phyloP scores from a whole-genome alignment of 805 yeast species.

The Kuraishia borneana region DNA sequence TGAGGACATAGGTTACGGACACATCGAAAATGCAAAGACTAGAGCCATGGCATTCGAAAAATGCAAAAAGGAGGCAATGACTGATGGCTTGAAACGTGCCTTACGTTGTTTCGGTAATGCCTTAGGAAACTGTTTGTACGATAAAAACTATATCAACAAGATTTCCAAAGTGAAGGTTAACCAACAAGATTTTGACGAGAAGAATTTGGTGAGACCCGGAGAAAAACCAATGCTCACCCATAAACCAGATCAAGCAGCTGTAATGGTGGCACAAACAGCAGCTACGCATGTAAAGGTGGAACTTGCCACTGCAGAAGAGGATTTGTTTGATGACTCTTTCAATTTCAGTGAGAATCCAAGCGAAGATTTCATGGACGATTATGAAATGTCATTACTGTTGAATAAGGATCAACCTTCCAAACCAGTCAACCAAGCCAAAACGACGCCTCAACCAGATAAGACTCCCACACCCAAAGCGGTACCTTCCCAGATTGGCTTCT shows the following conservation, averaged over 20 bases:
- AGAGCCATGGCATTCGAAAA: slow-evolving; percentile 69
- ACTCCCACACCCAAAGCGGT: slow-evolving; percentile 5
- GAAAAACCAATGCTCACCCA: slow-evolving; percentile 4
- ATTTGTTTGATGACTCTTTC: slow-evolving; percentile 34
- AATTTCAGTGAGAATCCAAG: slow-evolving; percentile 30
- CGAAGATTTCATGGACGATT: slow-evolving; percentile 14
- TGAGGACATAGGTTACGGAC: slow-evolving; percentile 71
- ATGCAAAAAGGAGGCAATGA: slow-evolving; percentile 77
- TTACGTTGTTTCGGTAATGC: slow-evolving; percentile 73
- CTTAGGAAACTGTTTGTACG: slow-evolving; percentile 77
- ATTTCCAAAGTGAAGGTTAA: slow-evolving; percentile 30
- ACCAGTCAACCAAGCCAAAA: not conserved
- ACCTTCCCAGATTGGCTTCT: slow-evolving; percentile 28
- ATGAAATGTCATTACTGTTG: slow-evolving; percentile 10
- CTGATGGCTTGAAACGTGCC: slow-evolving; percentile 73
- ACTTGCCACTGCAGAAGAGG: slow-evolving; percentile 7
- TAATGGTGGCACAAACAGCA: not conserved
- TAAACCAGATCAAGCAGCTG: not conserved
- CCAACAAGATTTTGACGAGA: slow-evolving; percentile 18
- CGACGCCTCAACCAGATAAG: not conserved
- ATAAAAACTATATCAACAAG: slow-evolving; percentile 48
- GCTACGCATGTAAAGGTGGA: not conserved
- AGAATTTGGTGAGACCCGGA: slow-evolving; percentile 18
- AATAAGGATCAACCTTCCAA: slow-evolving; percentile 1
- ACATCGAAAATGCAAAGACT: slow-evolving; percentile 56